phyloP scores from a whole-genome alignment of 129 eudicot species.

The Gnaphalium uliginosum region DNA sequence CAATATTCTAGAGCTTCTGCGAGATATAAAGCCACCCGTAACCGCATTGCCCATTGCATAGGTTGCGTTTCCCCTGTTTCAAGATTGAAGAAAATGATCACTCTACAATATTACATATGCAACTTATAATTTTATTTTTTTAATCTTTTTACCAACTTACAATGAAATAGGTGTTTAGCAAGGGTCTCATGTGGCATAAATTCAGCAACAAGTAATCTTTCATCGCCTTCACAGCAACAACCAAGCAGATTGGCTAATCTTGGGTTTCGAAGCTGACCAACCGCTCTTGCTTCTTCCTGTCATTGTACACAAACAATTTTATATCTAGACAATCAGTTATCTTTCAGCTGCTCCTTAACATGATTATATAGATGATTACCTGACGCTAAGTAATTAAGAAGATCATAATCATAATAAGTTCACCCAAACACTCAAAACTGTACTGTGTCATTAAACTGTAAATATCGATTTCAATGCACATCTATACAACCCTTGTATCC shows the following conservation, averaged over 20 bases:
- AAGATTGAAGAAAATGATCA: constrained; percentile 27
- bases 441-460: no score
- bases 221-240: constrained; percentile 83
- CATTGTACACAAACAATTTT: background rate
- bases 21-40: constrained; percentile 81
- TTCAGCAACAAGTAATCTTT: constrained; percentile 71
- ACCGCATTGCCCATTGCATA: constrained; percentile 89
- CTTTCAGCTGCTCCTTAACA: background rate
- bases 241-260: constrained; percentile 76
- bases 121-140: no score
- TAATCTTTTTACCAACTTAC: constrained; percentile 41
- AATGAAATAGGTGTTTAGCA: constrained; percentile 77
- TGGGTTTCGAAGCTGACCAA: constrained; percentile 67
- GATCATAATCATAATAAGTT: no score
- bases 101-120: no score
- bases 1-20: constrained; percentile 83
- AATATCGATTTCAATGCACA: no score
- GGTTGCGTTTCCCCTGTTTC: constrained; percentile 81
- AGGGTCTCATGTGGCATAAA: constrained; percentile 85
- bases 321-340: background rate
- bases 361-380: no score
- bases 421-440: no score
- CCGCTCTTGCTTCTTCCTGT: constrained; percentile 82
- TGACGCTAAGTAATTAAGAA: no score
- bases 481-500: no score